phyloP scores from a whole-genome alignment of 1,139 yeast genomes.

The Arxiozyma slooffiae region DNA sequence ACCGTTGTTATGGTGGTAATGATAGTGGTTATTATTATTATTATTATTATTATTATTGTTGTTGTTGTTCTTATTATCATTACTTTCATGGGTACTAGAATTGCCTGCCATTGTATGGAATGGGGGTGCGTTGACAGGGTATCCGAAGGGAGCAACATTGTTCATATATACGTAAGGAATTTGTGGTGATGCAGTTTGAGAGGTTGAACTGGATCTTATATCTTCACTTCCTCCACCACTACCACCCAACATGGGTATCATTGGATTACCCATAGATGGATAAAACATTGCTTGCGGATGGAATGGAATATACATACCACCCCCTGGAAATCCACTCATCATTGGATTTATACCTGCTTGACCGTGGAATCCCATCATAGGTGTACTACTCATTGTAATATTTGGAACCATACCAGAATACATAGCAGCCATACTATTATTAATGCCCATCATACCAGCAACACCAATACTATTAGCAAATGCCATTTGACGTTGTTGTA shows the following conservation, averaged over 20 bases:
- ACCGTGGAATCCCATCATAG: constrained; percentile 12
- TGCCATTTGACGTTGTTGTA: constrained; percentile 29
- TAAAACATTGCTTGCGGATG: constrained; percentile 31
- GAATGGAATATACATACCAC: constrained; percentile 29
- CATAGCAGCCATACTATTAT: constrained; percentile 7
- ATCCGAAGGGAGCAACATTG: constrained; percentile 20
- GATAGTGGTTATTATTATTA: background rate
- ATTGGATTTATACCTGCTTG: constrained; percentile 14
- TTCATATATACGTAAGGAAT: constrained; percentile 23
- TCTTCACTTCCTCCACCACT: constrained; percentile 9
- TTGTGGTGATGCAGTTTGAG: constrained; percentile 24
- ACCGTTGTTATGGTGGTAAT: constrained; percentile 7
- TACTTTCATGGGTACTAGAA: constrained; percentile 12
- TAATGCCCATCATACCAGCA: constrained; percentile 7
- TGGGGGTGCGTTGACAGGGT: constrained; percentile 17
- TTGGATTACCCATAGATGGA: constrained; percentile 26
- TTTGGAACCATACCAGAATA: constrained; percentile 10
- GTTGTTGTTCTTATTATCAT: background rate
- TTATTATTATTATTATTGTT: background rate
- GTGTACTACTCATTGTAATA: background rate
- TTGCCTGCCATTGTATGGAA: constrained; percentile 21
- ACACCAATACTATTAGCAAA: constrained; percentile 12
- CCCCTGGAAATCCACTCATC: constrained; percentile 21
- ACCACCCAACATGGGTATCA: constrained; percentile 25
- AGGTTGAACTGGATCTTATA: constrained; percentile 18